phyloP scores from a whole-genome alignment of 805 yeast species.

The Zygosaccharomyces lentus region DNA sequence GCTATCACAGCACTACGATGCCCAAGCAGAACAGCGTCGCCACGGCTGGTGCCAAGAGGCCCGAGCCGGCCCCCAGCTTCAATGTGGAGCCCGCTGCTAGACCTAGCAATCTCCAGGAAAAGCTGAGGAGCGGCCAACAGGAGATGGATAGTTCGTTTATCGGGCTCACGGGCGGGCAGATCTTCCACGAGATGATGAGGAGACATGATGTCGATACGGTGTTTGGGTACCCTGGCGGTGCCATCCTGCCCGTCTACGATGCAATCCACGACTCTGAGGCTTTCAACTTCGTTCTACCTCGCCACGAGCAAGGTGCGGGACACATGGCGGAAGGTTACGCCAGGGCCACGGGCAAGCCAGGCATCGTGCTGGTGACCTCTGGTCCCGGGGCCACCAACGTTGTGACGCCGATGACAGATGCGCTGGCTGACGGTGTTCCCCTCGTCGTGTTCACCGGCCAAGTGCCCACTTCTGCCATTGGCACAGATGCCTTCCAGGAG shows the following conservation, averaged over 20 bases:
- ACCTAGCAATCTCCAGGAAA: slow-evolving; percentile 12
- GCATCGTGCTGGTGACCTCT: slow-evolving; percentile 96
- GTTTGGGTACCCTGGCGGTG: slow-evolving; percentile 99
- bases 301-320: slow-evolving; percentile 99
- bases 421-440: slow-evolving; percentile 95
- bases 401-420: slow-evolving; percentile 98
- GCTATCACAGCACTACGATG: slow-evolving; percentile 8
- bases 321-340: slow-evolving; percentile 99
- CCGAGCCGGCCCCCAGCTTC: slow-evolving; percentile 38
- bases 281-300: slow-evolving; percentile 86
- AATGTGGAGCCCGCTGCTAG: slow-evolving; percentile 24
- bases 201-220: slow-evolving; percentile 93
- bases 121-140: slow-evolving; percentile 8
- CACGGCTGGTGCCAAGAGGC: slow-evolving; percentile 22
- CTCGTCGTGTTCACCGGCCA: slow-evolving; percentile 96
- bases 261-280: slow-evolving; percentile 89
- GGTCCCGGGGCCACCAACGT: slow-evolving; percentile 99
- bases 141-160: slow-evolving; percentile 80
- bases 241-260: slow-evolving; percentile 95
- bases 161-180: slow-evolving; percentile 97
- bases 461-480: slow-evolving; percentile 92
- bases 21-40: slow-evolving; percentile 15
- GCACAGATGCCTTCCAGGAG: slow-evolving; percentile 99
- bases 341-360: slow-evolving; percentile 90
- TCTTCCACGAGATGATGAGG: slow-evolving; percentile 97